Evolutionary conservation across 768 basidiomycete genomes (phyloP).

Genomic region (Podaxis mareebaensis): DNA sequence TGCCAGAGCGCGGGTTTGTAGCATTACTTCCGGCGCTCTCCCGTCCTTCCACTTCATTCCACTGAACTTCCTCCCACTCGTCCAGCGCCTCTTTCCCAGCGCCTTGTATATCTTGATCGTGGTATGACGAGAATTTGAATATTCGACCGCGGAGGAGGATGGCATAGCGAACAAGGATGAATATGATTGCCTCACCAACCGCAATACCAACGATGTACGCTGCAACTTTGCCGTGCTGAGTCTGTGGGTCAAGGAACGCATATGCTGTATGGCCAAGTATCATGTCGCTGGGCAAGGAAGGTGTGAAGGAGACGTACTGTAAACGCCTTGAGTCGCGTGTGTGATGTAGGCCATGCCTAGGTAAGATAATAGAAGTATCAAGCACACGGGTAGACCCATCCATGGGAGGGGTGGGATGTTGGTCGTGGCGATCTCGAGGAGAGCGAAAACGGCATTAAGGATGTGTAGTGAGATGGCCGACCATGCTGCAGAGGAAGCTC

Average conservation of each 20-base stretch:
- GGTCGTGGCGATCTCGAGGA: conserved; percentile 59
- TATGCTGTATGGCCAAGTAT: conserved; percentile 44
- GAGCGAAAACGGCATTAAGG: conserved; percentile 54
- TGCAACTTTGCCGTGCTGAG: conserved; percentile 45
- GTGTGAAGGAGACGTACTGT: conserved; percentile 42
- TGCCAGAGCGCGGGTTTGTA: background rate
- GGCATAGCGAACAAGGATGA: conserved; percentile 45
- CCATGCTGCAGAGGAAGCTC: conserved; percentile 45
- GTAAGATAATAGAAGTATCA: conserved; percentile 57
- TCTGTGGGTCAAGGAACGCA: conserved; percentile 57
- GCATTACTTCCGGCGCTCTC: background rate
- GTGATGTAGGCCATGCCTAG: conserved; percentile 70
- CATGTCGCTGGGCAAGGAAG: background rate
- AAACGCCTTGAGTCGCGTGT: conserved; percentile 55
- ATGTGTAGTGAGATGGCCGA: conserved; percentile 57
- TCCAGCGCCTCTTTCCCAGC: background rate
- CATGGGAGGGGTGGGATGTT: conserved; percentile 51
- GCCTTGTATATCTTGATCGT: background rate
- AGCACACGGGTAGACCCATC: conserved; percentile 43
- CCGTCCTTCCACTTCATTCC: background rate
- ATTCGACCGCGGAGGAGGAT: conserved; percentile 34
- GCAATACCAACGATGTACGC: conserved; percentile 63
- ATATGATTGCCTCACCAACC: conserved; percentile 50
- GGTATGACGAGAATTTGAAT: background rate
- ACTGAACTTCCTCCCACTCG: conserved; percentile 9